Percentiles rank a stretch among this genome's conserved stretches.
Evolutionary conservation across 441 rosid species (phyloP).

Genomic region (Geranium incanum): DNA sequence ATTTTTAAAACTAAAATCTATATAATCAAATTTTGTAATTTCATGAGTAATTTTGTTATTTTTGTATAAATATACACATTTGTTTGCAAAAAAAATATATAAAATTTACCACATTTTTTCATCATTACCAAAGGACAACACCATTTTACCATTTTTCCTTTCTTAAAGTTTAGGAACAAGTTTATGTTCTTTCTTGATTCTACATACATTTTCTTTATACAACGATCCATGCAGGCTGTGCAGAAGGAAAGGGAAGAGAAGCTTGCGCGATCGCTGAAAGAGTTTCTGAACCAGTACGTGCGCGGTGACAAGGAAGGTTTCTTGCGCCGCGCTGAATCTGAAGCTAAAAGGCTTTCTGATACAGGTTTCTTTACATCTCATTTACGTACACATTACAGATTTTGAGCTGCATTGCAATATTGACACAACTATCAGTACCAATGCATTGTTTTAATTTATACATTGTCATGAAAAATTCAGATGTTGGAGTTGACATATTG

Average conservation of each 20-base stretch:
- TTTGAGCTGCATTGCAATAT: neutral
- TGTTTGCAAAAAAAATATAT: too few species aligned
- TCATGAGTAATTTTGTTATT: too few species aligned
- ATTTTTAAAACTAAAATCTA: too few species aligned
- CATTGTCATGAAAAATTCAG: constrained; percentile 27
- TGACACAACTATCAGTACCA: neutral
- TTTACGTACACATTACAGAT: neutral
- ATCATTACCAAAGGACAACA: too few species aligned
- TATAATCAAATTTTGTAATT: too few species aligned
- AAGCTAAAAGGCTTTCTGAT: constrained; percentile 64
- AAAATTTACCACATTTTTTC: too few species aligned
- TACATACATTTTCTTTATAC: neutral
- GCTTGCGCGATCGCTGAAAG: constrained; percentile 57
- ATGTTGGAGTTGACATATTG: constrained; percentile 64
- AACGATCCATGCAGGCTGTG: constrained; percentile 38
- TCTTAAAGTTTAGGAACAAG: too few species aligned
- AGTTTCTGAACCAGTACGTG: constrained; percentile 57
- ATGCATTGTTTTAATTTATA: too few species aligned
- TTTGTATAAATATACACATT: too few species aligned
- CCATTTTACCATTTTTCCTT: too few species aligned
- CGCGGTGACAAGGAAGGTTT: constrained; percentile 72
- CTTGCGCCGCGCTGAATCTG: constrained; percentile 55
- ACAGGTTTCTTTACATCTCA: constrained; percentile 33
- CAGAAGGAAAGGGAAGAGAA: constrained; percentile 90
- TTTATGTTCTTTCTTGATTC: neutral